Conservation (phyloP, 495 filamentous ascomycete genomes). For the Podospora conica region DNA sequence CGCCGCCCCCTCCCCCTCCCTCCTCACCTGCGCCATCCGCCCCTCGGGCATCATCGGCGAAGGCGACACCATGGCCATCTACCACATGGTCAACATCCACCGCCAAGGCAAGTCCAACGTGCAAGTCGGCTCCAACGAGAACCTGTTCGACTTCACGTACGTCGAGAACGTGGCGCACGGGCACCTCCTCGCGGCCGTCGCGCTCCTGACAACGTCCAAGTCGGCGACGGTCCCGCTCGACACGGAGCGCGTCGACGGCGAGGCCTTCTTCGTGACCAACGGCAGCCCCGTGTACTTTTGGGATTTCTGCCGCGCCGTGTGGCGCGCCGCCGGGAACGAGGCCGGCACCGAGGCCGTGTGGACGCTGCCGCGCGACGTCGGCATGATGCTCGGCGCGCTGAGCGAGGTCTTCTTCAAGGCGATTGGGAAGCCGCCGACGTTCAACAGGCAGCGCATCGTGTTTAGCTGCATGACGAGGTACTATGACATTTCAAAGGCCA, state of each 20-base stretch:
- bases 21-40: conserved; percentile 75
- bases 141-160: conserved; percentile 82
- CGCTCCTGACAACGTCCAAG: conserved; percentile 58
- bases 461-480: conserved; percentile 81
- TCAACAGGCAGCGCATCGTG: conserved; percentile 68
- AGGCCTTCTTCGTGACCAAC: conserved; percentile 95
- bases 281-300: conserved; percentile 90
- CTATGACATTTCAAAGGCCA: conserved; percentile 81
- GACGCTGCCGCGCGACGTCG: conserved; percentile 58
- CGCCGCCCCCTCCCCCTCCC: conserved; percentile 45
- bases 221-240: conserved; percentile 56
- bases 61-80: conserved; percentile 65
- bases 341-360: conserved; percentile 62
- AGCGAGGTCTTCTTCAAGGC: conserved; percentile 63
- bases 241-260: conserved; percentile 79
- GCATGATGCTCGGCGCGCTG: conserved; percentile 57
- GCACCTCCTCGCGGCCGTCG: conserved; percentile 63
- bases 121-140: conserved; percentile 83
- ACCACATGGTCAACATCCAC: conserved; percentile 59
- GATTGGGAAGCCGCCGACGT: conserved; percentile 64
- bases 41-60: conserved; percentile 90
- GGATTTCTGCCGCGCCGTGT: conserved; percentile 79
- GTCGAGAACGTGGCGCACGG: conserved; percentile 72
- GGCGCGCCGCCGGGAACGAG: conserved; percentile 62
- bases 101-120: conserved; percentile 62